phyloP scores from a whole-genome alignment of 768 basidiomycete genomes.

The Rubroboletus pulcherrimus region DNA sequence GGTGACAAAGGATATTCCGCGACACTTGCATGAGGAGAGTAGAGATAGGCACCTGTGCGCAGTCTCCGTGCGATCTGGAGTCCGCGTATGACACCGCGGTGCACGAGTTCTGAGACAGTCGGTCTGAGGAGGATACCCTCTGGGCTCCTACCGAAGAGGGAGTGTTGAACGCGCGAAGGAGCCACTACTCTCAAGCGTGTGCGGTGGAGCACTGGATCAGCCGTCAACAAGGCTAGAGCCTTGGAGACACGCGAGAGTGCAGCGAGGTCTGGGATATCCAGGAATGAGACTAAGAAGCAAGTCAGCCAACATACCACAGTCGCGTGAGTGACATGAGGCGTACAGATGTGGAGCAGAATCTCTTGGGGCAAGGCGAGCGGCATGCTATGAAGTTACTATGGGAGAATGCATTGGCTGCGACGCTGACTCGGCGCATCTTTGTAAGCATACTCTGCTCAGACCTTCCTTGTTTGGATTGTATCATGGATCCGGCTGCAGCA shows the following conservation, averaged over 20 bases:
- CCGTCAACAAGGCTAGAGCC: conserved; percentile 45
- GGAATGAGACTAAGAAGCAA: conserved; percentile 51
- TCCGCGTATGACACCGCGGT: conserved; percentile 67
- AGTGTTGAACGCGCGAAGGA: conserved; percentile 65
- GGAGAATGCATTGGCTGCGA: neutral
- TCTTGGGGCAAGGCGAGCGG: conserved; percentile 50
- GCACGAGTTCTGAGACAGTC: conserved; percentile 61
- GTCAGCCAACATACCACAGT: neutral
- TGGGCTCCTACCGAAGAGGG: conserved; percentile 56
- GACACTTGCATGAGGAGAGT: conserved; percentile 50
- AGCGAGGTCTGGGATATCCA: conserved; percentile 71
- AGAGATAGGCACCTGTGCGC: conserved; percentile 63
- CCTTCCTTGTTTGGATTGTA: conserved; percentile 4
- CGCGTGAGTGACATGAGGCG: conserved; percentile 12
- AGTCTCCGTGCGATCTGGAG: conserved; percentile 62
- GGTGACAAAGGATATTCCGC: neutral
- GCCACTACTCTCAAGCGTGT: conserved; percentile 57
- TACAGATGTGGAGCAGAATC: conserved; percentile 56
- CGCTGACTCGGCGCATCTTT: conserved; percentile 16
- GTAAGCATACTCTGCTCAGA: neutral
- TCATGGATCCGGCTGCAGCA: neutral
- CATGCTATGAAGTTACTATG: conserved; percentile 1
- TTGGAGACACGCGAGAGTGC: conserved; percentile 47
- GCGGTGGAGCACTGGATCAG: conserved; percentile 62
- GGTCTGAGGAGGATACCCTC: conserved; percentile 58